These are phyloP conservation scores for Lipomyces kockii DNA, from an alignment of 805 yeast species.

Conservation along the genomic window DNA sequence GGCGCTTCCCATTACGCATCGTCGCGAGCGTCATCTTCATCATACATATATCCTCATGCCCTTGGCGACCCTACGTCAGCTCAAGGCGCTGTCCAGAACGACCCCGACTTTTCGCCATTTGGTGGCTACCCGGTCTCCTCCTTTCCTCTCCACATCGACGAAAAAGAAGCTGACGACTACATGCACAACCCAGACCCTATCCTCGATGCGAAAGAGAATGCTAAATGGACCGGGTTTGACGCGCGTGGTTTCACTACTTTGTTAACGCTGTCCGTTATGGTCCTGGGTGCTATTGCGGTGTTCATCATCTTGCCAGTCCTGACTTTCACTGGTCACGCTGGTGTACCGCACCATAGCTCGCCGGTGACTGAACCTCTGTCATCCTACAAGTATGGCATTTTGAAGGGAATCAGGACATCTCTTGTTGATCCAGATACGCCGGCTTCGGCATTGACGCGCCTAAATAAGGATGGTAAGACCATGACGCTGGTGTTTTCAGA, in stretches of 20 bases:
- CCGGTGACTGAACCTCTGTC: constrained; percentile 42
- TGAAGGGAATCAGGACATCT: constrained; percentile 63
- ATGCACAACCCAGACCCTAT: constrained; percentile 96
- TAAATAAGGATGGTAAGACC: constrained; percentile 60
- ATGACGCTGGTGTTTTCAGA: constrained; percentile 88
- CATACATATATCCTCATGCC: constrained; percentile 25
- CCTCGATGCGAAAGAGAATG: constrained; percentile 81
- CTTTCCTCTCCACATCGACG: constrained; percentile 89
- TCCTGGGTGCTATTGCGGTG: constrained; percentile 65
- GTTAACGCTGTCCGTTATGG: constrained; percentile 54
- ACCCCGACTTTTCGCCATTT: constrained; percentile 66
- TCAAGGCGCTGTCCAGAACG: constrained; percentile 33
- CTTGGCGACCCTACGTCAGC: constrained; percentile 33
- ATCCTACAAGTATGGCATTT: constrained; percentile 59
- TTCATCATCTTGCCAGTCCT: constrained; percentile 82
- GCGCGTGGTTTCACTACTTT: constrained; percentile 46
- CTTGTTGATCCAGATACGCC: constrained; percentile 80
- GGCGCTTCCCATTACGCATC: constrained; percentile 20
- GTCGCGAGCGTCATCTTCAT: constrained; percentile 26
- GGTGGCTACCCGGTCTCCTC: constrained; percentile 96
- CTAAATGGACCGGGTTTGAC: constrained; percentile 46
- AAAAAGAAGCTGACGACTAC: constrained; percentile 93
- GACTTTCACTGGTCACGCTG: constrained; percentile 68
- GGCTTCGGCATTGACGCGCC: constrained; percentile 53
- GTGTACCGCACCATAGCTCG: neutral